Percentiles rank a stretch among this genome's conserved stretches.
Conservation (phyloP, 352 stramenopile species). For the Phytophthora hibernalis region DNA sequence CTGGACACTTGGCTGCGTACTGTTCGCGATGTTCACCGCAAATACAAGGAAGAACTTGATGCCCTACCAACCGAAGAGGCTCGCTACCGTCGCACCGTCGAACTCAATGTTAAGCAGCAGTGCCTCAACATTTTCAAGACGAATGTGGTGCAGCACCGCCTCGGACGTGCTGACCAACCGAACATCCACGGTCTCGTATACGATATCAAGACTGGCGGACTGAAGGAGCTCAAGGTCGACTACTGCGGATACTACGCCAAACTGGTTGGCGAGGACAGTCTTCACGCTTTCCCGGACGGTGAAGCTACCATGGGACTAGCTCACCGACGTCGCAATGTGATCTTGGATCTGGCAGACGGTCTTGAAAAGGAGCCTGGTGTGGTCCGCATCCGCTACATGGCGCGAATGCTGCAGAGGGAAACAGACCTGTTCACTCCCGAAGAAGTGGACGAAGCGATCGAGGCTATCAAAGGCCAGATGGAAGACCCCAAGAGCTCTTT, state of each 20-base stretch:
- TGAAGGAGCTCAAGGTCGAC: slow-evolving; percentile 88
- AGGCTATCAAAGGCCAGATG: slow-evolving; percentile 45
- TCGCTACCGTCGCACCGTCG: slow-evolving; percentile 70
- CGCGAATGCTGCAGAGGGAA: slow-evolving; percentile 65
- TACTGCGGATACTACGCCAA: slow-evolving; percentile 58
- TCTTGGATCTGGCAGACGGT: slow-evolving; percentile 59
- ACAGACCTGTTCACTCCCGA: slow-evolving; percentile 61
- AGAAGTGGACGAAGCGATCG: slow-evolving; percentile 67
- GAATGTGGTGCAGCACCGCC: slow-evolving; percentile 84
- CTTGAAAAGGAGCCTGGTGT: slow-evolving; percentile 65
- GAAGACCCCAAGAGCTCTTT: slow-evolving; percentile 48
- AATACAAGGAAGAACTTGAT: slow-evolving; percentile 78
- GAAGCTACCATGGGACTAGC: slow-evolving; percentile 54
- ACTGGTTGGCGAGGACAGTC: slow-evolving; percentile 57
- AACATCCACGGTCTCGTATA: slow-evolving; percentile 91
- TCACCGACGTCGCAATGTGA: slow-evolving; percentile 63
- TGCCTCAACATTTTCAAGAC: slow-evolving; percentile 94
- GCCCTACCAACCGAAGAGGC: slow-evolving; percentile 36
- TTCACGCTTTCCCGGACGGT: slow-evolving; percentile 67
- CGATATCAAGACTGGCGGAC: slow-evolving; percentile 76
- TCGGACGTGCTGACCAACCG: slow-evolving; percentile 66
- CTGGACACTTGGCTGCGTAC: slow-evolving; percentile 94
- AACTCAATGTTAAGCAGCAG: slow-evolving; percentile 91
- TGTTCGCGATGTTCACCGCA: slow-evolving; percentile 90
- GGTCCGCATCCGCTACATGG: slow-evolving; percentile 68